Percentiles rank a stretch among this genome's conserved stretches.
Conservation (phyloP, 192 early-diverging fungal genomes). For the Diversispora eburnea region DNA sequence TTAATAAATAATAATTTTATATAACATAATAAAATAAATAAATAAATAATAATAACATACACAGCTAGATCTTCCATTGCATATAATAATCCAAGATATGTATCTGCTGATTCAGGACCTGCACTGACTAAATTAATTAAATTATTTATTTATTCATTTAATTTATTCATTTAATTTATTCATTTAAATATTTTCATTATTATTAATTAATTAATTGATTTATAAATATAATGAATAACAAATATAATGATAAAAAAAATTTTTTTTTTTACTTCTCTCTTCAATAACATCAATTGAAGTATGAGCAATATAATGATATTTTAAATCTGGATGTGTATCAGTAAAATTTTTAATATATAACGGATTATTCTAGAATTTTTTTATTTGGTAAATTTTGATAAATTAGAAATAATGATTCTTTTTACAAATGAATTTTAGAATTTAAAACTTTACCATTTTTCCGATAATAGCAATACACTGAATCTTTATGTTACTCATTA, state of each 20-base stretch:
- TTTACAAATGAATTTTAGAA: background rate
- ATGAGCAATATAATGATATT: conserved; percentile 89
- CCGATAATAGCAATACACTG: conserved; percentile 26
- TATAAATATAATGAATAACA: too few relatives aligned
- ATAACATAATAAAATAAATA: background rate
- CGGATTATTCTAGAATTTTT: conserved; percentile 69
- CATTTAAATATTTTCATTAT: too few relatives aligned
- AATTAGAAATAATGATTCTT: background rate
- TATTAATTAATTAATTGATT: too few relatives aligned
- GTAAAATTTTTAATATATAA: conserved; percentile 80
- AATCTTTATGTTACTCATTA: conserved; percentile 26
- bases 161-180: conserved; percentile 2
- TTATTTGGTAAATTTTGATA: background rate
- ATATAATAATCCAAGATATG: conserved; percentile 85
- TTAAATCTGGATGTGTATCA: conserved; percentile 68
- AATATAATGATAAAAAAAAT: too few relatives aligned
- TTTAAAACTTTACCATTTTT: conserved; percentile 11
- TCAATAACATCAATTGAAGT: conserved; percentile 90
- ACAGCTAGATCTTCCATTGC: conserved; percentile 88
- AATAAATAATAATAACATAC: conserved; percentile 39
- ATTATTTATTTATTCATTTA: conserved; percentile 4
- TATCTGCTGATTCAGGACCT: conserved; percentile 64
- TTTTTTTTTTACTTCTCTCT: conserved; percentile 57
- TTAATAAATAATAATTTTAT: background rate
- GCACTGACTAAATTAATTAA: conserved; percentile 39